Evolutionary conservation across 2,329 filamentous ascomycete species (phyloP).

Genomic region (Hymenotorrendiella dingleyae): DNA sequence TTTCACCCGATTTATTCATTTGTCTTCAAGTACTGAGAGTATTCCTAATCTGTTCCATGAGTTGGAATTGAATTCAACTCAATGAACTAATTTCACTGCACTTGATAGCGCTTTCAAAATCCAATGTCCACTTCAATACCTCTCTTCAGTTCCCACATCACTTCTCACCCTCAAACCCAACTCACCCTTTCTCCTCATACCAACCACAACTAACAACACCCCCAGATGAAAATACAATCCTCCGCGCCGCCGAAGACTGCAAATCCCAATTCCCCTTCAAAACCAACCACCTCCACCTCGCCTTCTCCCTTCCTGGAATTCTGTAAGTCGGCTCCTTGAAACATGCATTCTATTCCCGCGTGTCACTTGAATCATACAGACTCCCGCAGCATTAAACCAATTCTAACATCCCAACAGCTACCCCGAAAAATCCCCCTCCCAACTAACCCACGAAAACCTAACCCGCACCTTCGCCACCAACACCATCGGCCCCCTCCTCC

Average conservation of each 20-base stretch:
- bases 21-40: too few species aligned
- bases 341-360: too few species aligned
- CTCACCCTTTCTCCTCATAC: too few species aligned
- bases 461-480: slow-evolving; percentile 70
- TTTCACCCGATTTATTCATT: background rate
- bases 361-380: too few species aligned
- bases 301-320: slow-evolving; percentile 64
- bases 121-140: background rate
- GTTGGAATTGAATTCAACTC: too few species aligned
- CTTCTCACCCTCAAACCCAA: background rate
- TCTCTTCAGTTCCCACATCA: background rate
- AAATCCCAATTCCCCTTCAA: slow-evolving; percentile 44
- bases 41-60: too few species aligned
- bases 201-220: background rate
- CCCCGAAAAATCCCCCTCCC: slow-evolving; percentile 64
- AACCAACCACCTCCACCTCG: slow-evolving; percentile 58
- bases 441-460: slow-evolving; percentile 56
- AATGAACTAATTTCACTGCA: too few species aligned
- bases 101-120: too few species aligned
- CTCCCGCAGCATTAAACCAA: too few species aligned
- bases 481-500: slow-evolving; percentile 64
- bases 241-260: slow-evolving; percentile 47
- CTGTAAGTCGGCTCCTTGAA: too few species aligned
- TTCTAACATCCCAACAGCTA: too few species aligned
- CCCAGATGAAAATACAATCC: slow-evolving; percentile 55